Evolutionary conservation across 352 stramenopile species (phyloP), one percentile per base, ranked within the genome.

Genomic region (Phytophthora palmivora): DNA sequence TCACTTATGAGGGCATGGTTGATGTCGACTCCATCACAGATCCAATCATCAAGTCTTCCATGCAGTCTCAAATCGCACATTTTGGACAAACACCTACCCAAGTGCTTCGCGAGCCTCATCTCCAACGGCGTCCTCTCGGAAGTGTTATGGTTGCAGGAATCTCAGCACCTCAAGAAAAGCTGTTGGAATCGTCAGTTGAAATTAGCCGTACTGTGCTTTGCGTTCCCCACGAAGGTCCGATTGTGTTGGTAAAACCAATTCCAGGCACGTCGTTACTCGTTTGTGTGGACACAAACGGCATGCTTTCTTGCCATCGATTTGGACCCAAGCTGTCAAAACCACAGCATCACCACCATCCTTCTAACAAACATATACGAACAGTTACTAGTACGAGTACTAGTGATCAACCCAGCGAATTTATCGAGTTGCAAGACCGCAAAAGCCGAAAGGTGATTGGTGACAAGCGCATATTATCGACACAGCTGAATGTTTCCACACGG

Each of bases 1-100:
- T 99, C 32, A 99, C 94, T 1, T 99, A 99, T 63, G 97, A 99
- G 80, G 97, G 97, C 38, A 96, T 97, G 72, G 96, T 99, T 38
- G 96, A 99, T 68, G 86, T 99, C 32, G 92, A 99, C 63, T 97
- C 96, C 6, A 96, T 97, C 68, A 74, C 96, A 21, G 94, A 99
- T 36, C 74, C 97, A 7, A 81, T 98, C 24, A 77, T 95, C 24
- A 93, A 96, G 64, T 96, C 95, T 36, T 98, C 96, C 15, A 95
- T 96, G 74, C 95, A 98, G 60, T 92, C 94, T 62, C 96, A 99
- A 68, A 99, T 99, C 30, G 90, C 98, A 43, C 97, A 99, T 76
- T 99, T 99, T 77, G 97, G 97, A 1, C 97, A 99, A 75, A 98
- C 96, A 3, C 97, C 97, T 12, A 96, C 89, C 48, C 98, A 99